Percentiles rank a stretch among this genome's conserved stretches.
Conservation (phyloP, 352 stramenopile species). For the Pythium periplocum region DNA sequence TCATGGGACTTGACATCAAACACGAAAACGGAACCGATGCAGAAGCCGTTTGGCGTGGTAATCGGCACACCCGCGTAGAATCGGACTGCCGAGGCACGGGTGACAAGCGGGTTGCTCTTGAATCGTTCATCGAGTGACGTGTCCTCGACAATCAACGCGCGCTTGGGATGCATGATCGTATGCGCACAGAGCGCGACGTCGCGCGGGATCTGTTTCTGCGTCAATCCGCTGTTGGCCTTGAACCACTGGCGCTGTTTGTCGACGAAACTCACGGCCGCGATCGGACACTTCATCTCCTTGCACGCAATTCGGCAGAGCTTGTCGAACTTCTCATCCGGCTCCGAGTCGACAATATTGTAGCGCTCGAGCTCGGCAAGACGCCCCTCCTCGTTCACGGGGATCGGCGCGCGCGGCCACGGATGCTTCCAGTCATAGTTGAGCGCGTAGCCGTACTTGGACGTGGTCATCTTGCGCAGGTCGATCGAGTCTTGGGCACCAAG, state of each 20-base stretch:
- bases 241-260: constrained; percentile 87
- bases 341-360: constrained; percentile 80
- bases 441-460: constrained; percentile 62
- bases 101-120: constrained; percentile 79
- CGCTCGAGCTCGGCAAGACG: constrained; percentile 54
- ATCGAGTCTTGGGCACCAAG: too few relatives aligned
- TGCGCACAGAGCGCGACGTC: constrained; percentile 80
- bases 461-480: constrained; percentile 6
- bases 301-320: constrained; percentile 84
- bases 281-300: constrained; percentile 88
- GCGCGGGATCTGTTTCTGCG: constrained; percentile 78
- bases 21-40: constrained; percentile 83
- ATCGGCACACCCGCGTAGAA: constrained; percentile 84
- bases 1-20: constrained; percentile 81
- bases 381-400: constrained; percentile 66
- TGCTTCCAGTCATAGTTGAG: constrained; percentile 86
- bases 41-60: constrained; percentile 67
- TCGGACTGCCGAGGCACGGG: constrained; percentile 69
- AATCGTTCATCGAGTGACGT: constrained; percentile 80
- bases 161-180: constrained; percentile 85
- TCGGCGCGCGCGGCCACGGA: constrained; percentile 68
- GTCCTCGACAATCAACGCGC: constrained; percentile 76
- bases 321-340: constrained; percentile 82
- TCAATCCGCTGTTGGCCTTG: constrained; percentile 80
- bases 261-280: constrained; percentile 82